Evolutionary conservation across 2,329 filamentous ascomycete genomes (phyloP).

Genomic region (Aureobasidium sp.): DNA sequence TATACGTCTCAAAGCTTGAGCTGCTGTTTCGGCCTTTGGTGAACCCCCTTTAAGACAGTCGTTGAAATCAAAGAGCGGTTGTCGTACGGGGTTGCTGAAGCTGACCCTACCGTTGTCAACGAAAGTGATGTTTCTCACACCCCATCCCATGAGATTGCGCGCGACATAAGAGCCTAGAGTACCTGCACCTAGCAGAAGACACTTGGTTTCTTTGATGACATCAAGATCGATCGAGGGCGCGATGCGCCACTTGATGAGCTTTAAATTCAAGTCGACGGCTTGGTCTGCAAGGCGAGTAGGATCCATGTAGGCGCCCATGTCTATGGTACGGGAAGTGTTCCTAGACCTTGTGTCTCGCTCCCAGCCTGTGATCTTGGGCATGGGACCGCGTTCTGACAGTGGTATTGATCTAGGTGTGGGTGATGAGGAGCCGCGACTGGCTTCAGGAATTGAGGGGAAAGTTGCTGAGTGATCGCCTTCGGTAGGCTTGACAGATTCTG

Average conservation of each 20-base stretch:
- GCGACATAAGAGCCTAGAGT: slow-evolving; percentile 93
- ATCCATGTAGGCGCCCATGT: slow-evolving; percentile 90
- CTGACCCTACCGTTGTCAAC: slow-evolving; percentile 90
- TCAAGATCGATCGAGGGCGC: slow-evolving; percentile 83
- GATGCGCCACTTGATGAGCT: slow-evolving; percentile 98
- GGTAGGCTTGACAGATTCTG: slow-evolving; percentile 37
- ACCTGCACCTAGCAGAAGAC: slow-evolving; percentile 82
- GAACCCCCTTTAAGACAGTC: slow-evolving; percentile 83
- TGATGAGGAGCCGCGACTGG: slow-evolving; percentile 8
- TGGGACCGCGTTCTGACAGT: slow-evolving; percentile 17
- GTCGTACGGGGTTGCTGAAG: slow-evolving; percentile 92
- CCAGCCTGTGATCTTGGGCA: slow-evolving; percentile 91
- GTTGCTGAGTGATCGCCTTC: slow-evolving; percentile 17
- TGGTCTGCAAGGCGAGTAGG: slow-evolving; percentile 81
- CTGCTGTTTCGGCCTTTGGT: slow-evolving; percentile 74
- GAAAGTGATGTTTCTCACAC: slow-evolving; percentile 89
- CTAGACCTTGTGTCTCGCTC: slow-evolving; percentile 76
- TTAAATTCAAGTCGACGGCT: slow-evolving; percentile 90
- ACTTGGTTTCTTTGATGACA: slow-evolving; percentile 80
- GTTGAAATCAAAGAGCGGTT: slow-evolving; percentile 83
- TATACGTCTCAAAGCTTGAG: slow-evolving; percentile 72
- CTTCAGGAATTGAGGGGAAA: background rate
- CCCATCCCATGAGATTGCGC: slow-evolving; percentile 88
- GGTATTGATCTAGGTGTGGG: slow-evolving; percentile 18
- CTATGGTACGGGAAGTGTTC: slow-evolving; percentile 67